A percentile compares a stretch with the other conserved stretches of the same genome.
Conservation (phyloP, 2,329 filamentous ascomycete genomes). For the Colletotrichum sojae region DNA sequence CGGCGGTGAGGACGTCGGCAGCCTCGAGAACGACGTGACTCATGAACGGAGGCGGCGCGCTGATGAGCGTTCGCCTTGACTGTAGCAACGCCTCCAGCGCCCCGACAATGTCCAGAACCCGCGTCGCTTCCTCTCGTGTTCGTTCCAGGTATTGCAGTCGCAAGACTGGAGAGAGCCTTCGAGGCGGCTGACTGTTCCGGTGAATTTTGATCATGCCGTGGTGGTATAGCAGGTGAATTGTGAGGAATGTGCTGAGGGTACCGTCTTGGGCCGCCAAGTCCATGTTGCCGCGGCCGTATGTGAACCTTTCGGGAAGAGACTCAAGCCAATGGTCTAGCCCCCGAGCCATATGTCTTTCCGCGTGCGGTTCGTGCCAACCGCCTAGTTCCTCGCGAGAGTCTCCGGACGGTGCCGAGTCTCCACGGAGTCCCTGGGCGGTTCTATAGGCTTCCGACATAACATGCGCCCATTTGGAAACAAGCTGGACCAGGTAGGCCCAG, state of each 20-base stretch:
- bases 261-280: conserved; percentile 67
- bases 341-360: conserved; percentile 61
- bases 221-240: conserved; percentile 77
- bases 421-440: conserved; percentile 1
- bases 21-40: conserved; percentile 75
- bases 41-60: conserved; percentile 71
- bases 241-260: conserved; percentile 71
- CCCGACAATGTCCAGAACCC: conserved; percentile 64
- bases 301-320: conserved; percentile 68
- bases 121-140: conserved; percentile 66
- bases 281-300: conserved; percentile 70
- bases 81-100: conserved; percentile 56
- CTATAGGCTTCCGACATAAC: conserved; percentile 71
- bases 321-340: conserved; percentile 62
- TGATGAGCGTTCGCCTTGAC: conserved; percentile 48
- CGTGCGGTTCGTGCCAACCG: not conserved
- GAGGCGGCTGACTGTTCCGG: conserved; percentile 65
- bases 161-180: conserved; percentile 55
- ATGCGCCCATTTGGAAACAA: conserved; percentile 76
- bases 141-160: conserved; percentile 61
- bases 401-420: not conserved
- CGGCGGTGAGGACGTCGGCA: conserved; percentile 76
- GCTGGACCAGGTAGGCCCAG: conserved; percentile 73
- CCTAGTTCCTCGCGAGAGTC: not conserved
- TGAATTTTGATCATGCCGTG: conserved; percentile 75